These are phyloP conservation scores for Acanthamoeba sp. DNA, from an alignment of 208 protist species.

Conservation along the genomic window DNA sequence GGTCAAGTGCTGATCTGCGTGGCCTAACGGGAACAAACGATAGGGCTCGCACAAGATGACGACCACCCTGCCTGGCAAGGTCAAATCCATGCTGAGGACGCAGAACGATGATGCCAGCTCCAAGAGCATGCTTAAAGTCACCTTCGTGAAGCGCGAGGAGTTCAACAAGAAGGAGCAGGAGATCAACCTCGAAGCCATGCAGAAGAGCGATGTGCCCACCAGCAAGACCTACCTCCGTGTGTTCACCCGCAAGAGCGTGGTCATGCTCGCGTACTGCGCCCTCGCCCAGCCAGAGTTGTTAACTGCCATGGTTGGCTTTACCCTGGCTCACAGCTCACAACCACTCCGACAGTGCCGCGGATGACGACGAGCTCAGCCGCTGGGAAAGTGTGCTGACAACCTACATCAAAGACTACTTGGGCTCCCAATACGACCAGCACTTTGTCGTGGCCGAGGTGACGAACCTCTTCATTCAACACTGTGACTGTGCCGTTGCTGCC, in stretches of 20 bases:
- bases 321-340: not conserved
- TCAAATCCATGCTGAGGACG: not conserved
- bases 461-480: no score
- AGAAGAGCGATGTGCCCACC: not conserved
- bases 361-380: not conserved
- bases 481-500: no score
- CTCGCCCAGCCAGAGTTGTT: no score
- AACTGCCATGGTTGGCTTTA: no score
- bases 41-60: not conserved
- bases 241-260: not conserved
- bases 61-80: not conserved
- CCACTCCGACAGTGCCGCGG: not conserved
- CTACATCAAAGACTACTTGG: not conserved
- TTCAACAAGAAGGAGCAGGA: conserved; percentile 6
- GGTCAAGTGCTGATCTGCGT: not conserved
- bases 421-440: not conserved
- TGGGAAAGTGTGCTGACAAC: not conserved
- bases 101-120: not conserved
- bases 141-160: not conserved
- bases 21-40: not conserved
- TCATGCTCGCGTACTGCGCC: not conserved
- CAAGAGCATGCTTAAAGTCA: conserved; percentile 15
- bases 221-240: not conserved
- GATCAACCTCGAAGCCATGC: not conserved
- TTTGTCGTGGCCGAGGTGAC: not conserved